A percentile compares a stretch with the other conserved stretches of the same genome.
Conservation (phyloP, 192 early-diverging fungal species). For the Backusella liffmaniae region DNA sequence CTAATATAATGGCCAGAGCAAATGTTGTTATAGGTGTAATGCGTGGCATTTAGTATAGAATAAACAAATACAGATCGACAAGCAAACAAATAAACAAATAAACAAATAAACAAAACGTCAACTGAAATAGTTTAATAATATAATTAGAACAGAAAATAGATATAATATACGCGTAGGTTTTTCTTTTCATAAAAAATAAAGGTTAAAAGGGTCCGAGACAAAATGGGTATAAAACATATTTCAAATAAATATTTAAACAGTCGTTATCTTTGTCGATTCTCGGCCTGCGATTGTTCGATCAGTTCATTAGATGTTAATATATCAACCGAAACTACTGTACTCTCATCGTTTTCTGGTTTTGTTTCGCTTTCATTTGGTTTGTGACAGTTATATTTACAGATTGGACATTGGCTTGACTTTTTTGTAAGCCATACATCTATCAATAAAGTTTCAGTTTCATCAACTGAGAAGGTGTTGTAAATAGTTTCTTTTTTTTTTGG, state of each 20-base stretch:
- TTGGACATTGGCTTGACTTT: slow-evolving; percentile 27
- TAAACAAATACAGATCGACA: slow-evolving; percentile 1
- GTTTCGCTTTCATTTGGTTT: neutral
- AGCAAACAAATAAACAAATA: neutral
- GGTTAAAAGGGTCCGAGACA: neutral
- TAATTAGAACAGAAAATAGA: neutral
- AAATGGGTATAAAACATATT: neutral
- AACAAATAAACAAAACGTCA: neutral
- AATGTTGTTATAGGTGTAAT: slow-evolving; percentile 8
- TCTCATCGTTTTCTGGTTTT: slow-evolving; percentile 4
- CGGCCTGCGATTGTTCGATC: neutral
- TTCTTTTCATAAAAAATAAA: too few species aligned
- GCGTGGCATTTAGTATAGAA: neutral
- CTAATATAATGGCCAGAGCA: neutral
- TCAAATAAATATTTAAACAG: neutral
- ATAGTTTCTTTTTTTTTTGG: neutral
- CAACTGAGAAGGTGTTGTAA: neutral
- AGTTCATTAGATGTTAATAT: neutral
- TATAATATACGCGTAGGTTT: neutral
- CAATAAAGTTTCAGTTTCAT: neutral
- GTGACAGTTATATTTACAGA: slow-evolving; percentile 31
- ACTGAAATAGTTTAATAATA: neutral
- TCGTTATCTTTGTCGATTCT: neutral
- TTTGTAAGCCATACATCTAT: slow-evolving; percentile 30
- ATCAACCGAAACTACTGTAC: neutral